Percentiles rank a stretch among this genome's conserved stretches.
phyloP scores from a whole-genome alignment of 352 stramenopile species.

The Phytophthora litchii region DNA sequence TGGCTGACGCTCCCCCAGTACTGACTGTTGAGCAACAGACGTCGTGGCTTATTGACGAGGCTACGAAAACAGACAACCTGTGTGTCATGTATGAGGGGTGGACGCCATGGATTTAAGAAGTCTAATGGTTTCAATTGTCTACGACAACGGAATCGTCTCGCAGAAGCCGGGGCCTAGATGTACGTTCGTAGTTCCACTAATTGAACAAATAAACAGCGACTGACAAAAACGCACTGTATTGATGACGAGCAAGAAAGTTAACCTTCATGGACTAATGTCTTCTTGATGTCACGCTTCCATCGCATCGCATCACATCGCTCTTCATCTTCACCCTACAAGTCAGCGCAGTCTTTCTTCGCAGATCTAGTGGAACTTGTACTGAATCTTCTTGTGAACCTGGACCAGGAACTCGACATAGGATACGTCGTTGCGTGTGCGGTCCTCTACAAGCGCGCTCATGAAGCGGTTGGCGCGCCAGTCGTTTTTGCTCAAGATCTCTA shows the following conservation, averaged over 20 bases:
- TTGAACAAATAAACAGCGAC: constrained; percentile 16
- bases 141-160: constrained; percentile 1
- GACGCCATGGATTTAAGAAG: constrained; percentile 84
- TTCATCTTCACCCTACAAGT: constrained; percentile 11
- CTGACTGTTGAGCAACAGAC: constrained; percentile 78
- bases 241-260: constrained; percentile 29
- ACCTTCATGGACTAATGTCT: constrained; percentile 3
- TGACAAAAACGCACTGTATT: constrained; percentile 40
- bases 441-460: constrained; percentile 88
- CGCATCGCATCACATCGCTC: constrained; percentile 14
- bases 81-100: constrained; percentile 91
- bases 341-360: constrained; percentile 13
- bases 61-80: constrained; percentile 82
- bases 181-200: neutral
- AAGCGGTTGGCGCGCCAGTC: constrained; percentile 85
- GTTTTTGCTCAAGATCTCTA: constrained; percentile 87
- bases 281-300: constrained; percentile 31
- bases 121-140: too few relatives aligned
- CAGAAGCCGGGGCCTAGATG: neutral
- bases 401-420: constrained; percentile 92
- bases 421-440: constrained; percentile 84
- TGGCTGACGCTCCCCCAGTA: constrained; percentile 25
- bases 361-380: constrained; percentile 89
- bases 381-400: constrained; percentile 92
- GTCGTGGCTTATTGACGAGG: constrained; percentile 80